phyloP scores from a whole-genome alignment of 1,284 basidiomycete species.

The Xerocomus minutiporus region DNA sequence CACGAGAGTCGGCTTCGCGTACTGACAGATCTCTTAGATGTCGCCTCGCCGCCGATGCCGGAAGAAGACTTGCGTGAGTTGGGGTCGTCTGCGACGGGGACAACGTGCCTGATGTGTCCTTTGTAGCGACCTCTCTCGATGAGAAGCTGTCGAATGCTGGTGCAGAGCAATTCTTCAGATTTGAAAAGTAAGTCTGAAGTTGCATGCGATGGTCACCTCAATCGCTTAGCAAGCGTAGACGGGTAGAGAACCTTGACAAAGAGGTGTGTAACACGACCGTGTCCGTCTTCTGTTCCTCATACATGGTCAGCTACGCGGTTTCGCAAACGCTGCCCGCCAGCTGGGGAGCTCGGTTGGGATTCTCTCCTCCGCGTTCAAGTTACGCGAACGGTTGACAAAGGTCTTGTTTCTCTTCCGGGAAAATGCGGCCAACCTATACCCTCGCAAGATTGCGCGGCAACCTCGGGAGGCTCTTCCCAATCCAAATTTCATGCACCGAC shows the following conservation, averaged over 20 bases:
- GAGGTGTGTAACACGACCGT: slow-evolving; percentile 20
- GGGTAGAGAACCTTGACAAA: slow-evolving; percentile 33
- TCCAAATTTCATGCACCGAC: slow-evolving; percentile 36
- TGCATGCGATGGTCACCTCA: not conserved
- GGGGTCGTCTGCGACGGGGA: not conserved
- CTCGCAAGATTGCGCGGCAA: slow-evolving; percentile 32
- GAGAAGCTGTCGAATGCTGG: slow-evolving; percentile 34
- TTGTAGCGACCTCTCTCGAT: slow-evolving; percentile 30
- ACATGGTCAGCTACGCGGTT: slow-evolving; percentile 28
- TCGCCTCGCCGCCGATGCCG: slow-evolving; percentile 40
- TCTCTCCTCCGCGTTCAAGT: slow-evolving; percentile 33
- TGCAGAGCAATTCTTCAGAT: slow-evolving; percentile 30
- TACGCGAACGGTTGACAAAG: slow-evolving; percentile 35
- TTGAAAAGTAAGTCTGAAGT: slow-evolving; percentile 30
- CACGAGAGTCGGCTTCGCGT: not conserved
- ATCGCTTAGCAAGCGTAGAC: slow-evolving; percentile 16
- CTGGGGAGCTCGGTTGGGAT: slow-evolving; percentile 34
- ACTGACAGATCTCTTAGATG: slow-evolving; percentile 23
- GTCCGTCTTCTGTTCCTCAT: slow-evolving; percentile 13
- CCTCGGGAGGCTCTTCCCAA: slow-evolving; percentile 33
- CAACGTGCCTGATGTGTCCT: slow-evolving; percentile 7
- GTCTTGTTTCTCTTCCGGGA: slow-evolving; percentile 35
- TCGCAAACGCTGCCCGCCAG: slow-evolving; percentile 35
- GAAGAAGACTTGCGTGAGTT: slow-evolving; percentile 59
- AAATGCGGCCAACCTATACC: slow-evolving; percentile 31